A percentile compares a stretch with the other conserved stretches of the same genome.
phyloP scores from a whole-genome alignment of 2,329 filamentous ascomycete genomes.

The Dryadomyces quercus-mongolicae region DNA sequence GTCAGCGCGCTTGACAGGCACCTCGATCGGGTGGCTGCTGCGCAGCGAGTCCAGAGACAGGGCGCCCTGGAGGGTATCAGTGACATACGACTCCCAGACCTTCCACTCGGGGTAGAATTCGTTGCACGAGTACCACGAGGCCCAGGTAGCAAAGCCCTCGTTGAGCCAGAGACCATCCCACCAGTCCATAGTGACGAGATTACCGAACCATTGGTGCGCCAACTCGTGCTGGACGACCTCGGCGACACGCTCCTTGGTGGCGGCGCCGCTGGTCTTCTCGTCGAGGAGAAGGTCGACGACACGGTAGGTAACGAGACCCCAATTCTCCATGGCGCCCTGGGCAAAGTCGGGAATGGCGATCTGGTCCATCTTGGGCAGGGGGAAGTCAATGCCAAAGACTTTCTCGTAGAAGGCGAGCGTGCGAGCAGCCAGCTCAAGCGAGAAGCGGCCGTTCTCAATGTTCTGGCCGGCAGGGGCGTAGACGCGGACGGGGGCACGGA shows the following conservation, averaged over 20 bases:
- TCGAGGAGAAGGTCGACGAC: constrained; percentile 85
- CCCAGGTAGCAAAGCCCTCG: constrained; percentile 85
- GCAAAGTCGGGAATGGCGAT: constrained; percentile 93
- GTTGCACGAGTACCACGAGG: constrained; percentile 80
- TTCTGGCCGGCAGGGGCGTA: constrained; percentile 84
- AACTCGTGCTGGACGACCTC: constrained; percentile 95
- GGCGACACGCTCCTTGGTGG: constrained; percentile 82
- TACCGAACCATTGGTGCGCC: constrained; percentile 88
- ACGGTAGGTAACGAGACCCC: constrained; percentile 90
- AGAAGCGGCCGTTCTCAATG: constrained; percentile 85
- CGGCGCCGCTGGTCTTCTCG: constrained; percentile 80
- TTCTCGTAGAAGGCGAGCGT: constrained; percentile 94
- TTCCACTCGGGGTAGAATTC: constrained; percentile 97
- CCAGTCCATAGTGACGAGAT: constrained; percentile 88
- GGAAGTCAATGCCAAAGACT: constrained; percentile 78
- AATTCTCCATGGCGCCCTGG: constrained; percentile 96
- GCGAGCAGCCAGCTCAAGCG: constrained; percentile 75
- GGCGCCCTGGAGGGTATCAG: constrained; percentile 80
- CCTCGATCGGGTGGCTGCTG: constrained; percentile 93
- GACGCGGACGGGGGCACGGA: constrained; percentile 86
- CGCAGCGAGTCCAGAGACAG: constrained; percentile 79
- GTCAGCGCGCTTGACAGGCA: constrained; percentile 87
- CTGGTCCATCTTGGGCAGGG: constrained; percentile 92
- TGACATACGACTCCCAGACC: constrained; percentile 92
- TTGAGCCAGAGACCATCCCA: constrained; percentile 90